phyloP scores from a whole-genome alignment of 441 rosid genomes.

The Pelargonium cotyledonis region DNA sequence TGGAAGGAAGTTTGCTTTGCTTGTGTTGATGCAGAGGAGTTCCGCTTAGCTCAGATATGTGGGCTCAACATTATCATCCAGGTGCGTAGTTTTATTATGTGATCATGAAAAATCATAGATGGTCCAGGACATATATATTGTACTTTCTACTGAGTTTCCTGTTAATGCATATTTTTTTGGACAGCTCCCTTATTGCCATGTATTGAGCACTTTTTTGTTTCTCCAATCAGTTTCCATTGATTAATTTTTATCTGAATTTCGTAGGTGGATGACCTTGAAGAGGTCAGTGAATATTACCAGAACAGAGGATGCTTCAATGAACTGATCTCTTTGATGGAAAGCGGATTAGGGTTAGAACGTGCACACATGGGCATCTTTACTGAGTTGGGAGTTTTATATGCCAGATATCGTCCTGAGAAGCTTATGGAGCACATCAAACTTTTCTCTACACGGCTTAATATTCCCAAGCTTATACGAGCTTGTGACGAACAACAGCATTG shows the following conservation, averaged over 20 bases:
- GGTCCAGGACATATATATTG: background rate
- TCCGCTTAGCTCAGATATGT: conserved; percentile 96
- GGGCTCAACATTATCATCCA: conserved; percentile 92
- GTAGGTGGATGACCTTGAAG: conserved; percentile 98
- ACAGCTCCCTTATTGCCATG: too few relatives aligned
- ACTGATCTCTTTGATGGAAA: conserved; percentile 95
- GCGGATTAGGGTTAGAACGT: conserved; percentile 95
- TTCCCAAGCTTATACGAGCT: conserved; percentile 95
- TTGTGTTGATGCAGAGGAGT: conserved; percentile 99
- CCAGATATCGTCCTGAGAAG: conserved; percentile 93
- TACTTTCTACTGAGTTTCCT: too few relatives aligned
- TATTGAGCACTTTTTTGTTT: too few relatives aligned
- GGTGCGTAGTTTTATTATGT: conserved; percentile 33
- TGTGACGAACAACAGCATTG: conserved; percentile 99
- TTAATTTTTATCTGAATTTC: conserved; percentile 9
- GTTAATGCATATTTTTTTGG: too few relatives aligned
- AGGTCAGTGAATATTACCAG: conserved; percentile 95
- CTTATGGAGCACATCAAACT: conserved; percentile 98
- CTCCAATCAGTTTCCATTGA: too few relatives aligned
- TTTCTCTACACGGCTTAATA: conserved; percentile 94
- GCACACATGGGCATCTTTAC: conserved; percentile 99
- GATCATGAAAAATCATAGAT: too few relatives aligned
- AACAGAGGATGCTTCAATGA: conserved; percentile 98
- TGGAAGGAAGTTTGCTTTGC: conserved; percentile 99
- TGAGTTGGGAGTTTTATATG: conserved; percentile 94